Base-by-base conservation (phyloP, 83 land plant genomes). In the Diphasiastrum complanatum region DNA sequence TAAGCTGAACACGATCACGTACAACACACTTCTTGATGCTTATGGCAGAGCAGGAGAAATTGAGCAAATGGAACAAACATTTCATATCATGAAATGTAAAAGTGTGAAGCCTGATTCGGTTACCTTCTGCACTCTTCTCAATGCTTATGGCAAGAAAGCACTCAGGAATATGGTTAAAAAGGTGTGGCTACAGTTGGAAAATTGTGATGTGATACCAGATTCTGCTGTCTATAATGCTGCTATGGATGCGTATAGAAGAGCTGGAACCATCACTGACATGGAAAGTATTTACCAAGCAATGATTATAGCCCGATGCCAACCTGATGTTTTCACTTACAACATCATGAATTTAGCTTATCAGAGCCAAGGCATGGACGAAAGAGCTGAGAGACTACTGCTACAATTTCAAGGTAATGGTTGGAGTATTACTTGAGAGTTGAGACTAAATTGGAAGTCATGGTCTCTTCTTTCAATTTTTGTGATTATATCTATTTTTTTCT, bases 1-100 rank as follows among this genome's bases (percentile, higher is more conserved):
- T 67, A 74, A 79, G 19, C 77, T 92, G 83, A 80, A 80, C 1
- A 41, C 81, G 40, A 88, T 81, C 26, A 89, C 96, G 0, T 89
- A 81, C 61, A 89, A 89, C 58, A 64, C 77, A 22, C 73, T 89
- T 6, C 79, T 89, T 14, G 87, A 89, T 65, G 84, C 86, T 51
- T 89, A 86, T 71, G 96, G 83, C 20, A 80, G 75, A 59, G 91
- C 91, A 47, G 96, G 96, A 16, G 69, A 75, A 30, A 70, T 83
- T 27, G 70, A 74, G 23, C 82, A 84, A 67, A 85, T 85, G 84
- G 87, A 80, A 47, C 67, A 70, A 41, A 29, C 81, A 22, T 85
- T 82, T 33, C 58, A 74, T 50, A 47, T 70, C 35, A 89, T 89
- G 95, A 81, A 69, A 24, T 71, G 78, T 4, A 77, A 80, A 66